A percentile compares a stretch with the other conserved stretches of the same genome.
These are phyloP conservation scores for Vanilla planifolia DNA, from an alignment of 106 monocot species.

Conservation along the genomic window DNA sequence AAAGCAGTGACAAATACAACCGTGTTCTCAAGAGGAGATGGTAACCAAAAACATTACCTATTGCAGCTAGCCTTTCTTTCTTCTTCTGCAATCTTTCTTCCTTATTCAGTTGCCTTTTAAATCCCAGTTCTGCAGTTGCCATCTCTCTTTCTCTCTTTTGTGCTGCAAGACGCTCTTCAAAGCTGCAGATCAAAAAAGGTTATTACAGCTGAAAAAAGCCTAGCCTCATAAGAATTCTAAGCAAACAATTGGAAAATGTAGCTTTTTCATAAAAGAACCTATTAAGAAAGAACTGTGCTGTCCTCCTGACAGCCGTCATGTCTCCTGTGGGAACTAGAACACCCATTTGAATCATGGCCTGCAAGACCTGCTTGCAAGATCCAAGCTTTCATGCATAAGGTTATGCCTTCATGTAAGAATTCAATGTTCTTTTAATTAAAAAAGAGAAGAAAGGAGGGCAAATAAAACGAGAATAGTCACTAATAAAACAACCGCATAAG, in stretches of 20 bases:
- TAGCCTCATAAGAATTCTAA: background rate
- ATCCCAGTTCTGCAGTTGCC: constrained; percentile 79
- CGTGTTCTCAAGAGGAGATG: background rate
- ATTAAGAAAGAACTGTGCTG: constrained; percentile 86
- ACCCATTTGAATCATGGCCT: constrained; percentile 99
- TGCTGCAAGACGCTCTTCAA: constrained; percentile 90
- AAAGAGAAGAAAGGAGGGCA: too few relatives aligned
- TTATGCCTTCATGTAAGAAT: background rate
- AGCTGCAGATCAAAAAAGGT: constrained; percentile 35
- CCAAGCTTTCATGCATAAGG: background rate
- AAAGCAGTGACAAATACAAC: background rate
- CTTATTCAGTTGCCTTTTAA: constrained; percentile 76
- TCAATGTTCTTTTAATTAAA: too few relatives aligned
- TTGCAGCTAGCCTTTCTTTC: constrained; percentile 95
- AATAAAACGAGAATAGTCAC: too few relatives aligned
- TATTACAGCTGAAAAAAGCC: background rate
- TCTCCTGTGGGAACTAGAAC: constrained; percentile 99
- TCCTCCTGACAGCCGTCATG: constrained; percentile 98
- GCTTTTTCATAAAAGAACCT: constrained; percentile 33
- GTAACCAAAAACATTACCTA: constrained; percentile 42
- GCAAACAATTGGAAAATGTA: background rate
- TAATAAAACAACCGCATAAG: too few relatives aligned
- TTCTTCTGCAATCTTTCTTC: constrained; percentile 91
- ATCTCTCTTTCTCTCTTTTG: constrained; percentile 93
- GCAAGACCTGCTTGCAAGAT: constrained; percentile 55